Percentiles rank a stretch among this genome's conserved stretches.
These are phyloP conservation scores for Scheffersomyces amazonensis DNA, from an alignment of 805 yeast genomes.

Conservation along the genomic window DNA sequence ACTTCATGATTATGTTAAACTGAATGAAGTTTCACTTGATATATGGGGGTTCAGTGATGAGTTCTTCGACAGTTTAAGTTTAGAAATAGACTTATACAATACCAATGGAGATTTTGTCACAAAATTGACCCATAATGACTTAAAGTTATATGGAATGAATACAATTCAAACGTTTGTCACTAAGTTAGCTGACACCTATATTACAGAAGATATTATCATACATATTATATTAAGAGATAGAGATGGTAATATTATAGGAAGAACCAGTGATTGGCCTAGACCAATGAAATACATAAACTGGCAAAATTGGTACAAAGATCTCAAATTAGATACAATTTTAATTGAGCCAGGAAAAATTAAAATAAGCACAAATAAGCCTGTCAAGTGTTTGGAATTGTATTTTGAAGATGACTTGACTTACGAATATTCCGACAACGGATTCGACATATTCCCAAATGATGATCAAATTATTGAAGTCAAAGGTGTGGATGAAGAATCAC, in stretches of 20 bases:
- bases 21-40: slow-evolving; percentile 16
- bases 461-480: slow-evolving; percentile 11
- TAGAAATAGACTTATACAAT: slow-evolving; percentile 25
- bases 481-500: slow-evolving; percentile 8
- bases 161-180: slow-evolving; percentile 22
- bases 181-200: slow-evolving; percentile 10
- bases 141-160: slow-evolving; percentile 14
- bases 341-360: slow-evolving; percentile 20
- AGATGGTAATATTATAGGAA: slow-evolving; percentile 19
- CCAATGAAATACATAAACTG: slow-evolving; percentile 38
- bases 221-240: slow-evolving; percentile 8
- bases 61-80: slow-evolving; percentile 11
- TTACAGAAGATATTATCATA: slow-evolving; percentile 10
- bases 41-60: slow-evolving; percentile 40
- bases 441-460: slow-evolving; percentile 45
- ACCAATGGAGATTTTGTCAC: slow-evolving; percentile 25
- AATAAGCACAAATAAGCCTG: slow-evolving; percentile 30
- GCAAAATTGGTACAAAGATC: slow-evolving; percentile 14
- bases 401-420: slow-evolving; percentile 16
- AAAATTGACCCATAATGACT: slow-evolving; percentile 6
- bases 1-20: not conserved
- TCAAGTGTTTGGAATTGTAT: slow-evolving; percentile 41
- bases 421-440: slow-evolving; percentile 41
- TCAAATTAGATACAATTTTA: slow-evolving; percentile 11
- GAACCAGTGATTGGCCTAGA: slow-evolving; percentile 50